Percentiles rank a stretch among this genome's conserved stretches.
Evolutionary conservation across 305 asterid genomes (phyloP).

Genomic region (Fraxinus floribunda): DNA sequence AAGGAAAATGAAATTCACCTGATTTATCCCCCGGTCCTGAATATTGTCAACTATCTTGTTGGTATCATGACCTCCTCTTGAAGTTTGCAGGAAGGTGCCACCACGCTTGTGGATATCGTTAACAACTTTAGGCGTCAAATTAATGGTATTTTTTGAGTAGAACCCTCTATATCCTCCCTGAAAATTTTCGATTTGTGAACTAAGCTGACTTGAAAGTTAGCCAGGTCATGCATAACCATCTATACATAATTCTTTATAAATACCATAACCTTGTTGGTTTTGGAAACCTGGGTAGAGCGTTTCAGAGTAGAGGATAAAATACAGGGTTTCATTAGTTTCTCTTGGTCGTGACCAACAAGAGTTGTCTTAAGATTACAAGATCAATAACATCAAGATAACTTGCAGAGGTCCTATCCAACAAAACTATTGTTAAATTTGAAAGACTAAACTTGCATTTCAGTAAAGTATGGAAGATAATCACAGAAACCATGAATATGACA

Average conservation of each 20-base stretch:
- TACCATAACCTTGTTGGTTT: conserved; percentile 6
- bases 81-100: conserved; percentile 88
- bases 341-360: not conserved
- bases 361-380: conserved; percentile 12
- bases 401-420: not conserved
- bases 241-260: conserved; percentile 5
- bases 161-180: conserved; percentile 97
- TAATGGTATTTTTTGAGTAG: conserved; percentile 80
- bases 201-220: not conserved
- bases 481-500: not conserved
- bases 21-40: conserved; percentile 92
- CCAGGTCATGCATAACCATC: not conserved
- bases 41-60: conserved; percentile 92
- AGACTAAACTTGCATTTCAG: not conserved
- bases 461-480: not conserved
- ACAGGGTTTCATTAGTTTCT: not conserved
- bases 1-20: conserved; percentile 35
- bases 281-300: not conserved
- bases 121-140: conserved; percentile 73
- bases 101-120: conserved; percentile 93
- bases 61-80: conserved; percentile 96
- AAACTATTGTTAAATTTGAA: not conserved
- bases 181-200: conserved; percentile 17
- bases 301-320: conserved; percentile 1
- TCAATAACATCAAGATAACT: conserved; percentile 1